Percentiles rank a stretch among this genome's conserved stretches.
phyloP scores from a whole-genome alignment of 1,284 basidiomycete genomes.

The Austropuccinia psidii region DNA sequence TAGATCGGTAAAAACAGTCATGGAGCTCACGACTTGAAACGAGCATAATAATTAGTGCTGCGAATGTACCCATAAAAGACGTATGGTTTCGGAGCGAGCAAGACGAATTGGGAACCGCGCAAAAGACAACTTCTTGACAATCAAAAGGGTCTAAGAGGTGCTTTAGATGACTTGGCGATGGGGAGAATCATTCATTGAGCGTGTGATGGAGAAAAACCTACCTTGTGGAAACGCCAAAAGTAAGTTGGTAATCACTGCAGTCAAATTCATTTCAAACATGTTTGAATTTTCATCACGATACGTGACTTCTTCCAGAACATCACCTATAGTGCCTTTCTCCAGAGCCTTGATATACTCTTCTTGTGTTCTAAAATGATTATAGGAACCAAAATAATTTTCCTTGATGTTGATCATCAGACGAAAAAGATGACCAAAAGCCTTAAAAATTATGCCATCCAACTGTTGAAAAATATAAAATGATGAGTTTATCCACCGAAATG shows the following conservation, averaged over 20 bases:
- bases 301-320: not conserved
- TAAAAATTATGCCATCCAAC: slow-evolving; percentile 57
- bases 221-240: slow-evolving; percentile 28
- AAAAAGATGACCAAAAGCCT: slow-evolving; percentile 72
- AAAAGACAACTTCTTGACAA: slow-evolving; percentile 16
- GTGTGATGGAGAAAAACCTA: not conserved
- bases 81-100: slow-evolving; percentile 16
- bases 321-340: slow-evolving; percentile 1
- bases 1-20: not conserved
- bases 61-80: slow-evolving; percentile 16
- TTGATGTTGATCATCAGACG: slow-evolving; percentile 75
- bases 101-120: not conserved
- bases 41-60: not conserved
- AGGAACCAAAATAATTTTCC: slow-evolving; percentile 84
- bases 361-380: slow-evolving; percentile 67
- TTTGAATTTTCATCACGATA: not conserved
- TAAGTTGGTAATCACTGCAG: not conserved
- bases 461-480: slow-evolving; percentile 31
- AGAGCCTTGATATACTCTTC: slow-evolving; percentile 18
- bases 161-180: too few species aligned
- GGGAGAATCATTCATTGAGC: not conserved
- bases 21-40: not conserved
- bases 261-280: slow-evolving; percentile 10
- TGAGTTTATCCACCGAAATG: not conserved
- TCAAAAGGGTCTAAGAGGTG: slow-evolving; percentile 10